Percentiles rank a stretch among this genome's conserved stretches.
phyloP scores from a whole-genome alignment of 768 basidiomycete genomes.

The Tylopilus sp. region DNA sequence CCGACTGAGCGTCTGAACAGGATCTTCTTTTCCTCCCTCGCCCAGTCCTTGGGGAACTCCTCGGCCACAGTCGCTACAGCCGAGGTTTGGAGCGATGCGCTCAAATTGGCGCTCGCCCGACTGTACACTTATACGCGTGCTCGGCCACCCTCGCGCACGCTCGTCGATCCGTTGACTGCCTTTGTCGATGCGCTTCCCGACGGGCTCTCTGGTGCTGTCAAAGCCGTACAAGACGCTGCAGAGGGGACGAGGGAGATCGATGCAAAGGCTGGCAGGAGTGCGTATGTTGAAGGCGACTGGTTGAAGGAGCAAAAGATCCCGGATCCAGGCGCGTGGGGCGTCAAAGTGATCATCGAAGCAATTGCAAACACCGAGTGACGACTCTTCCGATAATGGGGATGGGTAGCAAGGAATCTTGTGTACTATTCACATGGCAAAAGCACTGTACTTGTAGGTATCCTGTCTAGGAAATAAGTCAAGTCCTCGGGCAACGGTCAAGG shows the following conservation, averaged over 20 bases:
- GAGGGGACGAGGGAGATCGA: slow-evolving; percentile 70
- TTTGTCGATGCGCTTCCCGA: slow-evolving; percentile 47
- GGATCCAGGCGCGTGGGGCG: slow-evolving; percentile 93
- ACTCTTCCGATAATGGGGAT: background rate
- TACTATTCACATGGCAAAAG: background rate
- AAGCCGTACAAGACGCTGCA: slow-evolving; percentile 61
- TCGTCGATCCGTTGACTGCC: slow-evolving; percentile 86
- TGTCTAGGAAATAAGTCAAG: background rate
- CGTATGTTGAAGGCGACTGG: slow-evolving; percentile 73
- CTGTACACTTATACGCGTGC: slow-evolving; percentile 86
- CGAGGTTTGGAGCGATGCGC: slow-evolving; percentile 58
- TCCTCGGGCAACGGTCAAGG: too few species aligned
- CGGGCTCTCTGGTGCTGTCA: slow-evolving; percentile 51
- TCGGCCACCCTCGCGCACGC: slow-evolving; percentile 84
- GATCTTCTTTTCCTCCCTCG: slow-evolving; percentile 88
- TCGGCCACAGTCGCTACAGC: slow-evolving; percentile 32
- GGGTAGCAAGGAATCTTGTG: background rate
- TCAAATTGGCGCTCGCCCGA: slow-evolving; percentile 53
- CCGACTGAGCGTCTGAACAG: slow-evolving; percentile 35
- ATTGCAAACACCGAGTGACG: slow-evolving; percentile 25
- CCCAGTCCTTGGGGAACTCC: slow-evolving; percentile 59
- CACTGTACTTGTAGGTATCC: background rate
- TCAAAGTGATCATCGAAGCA: slow-evolving; percentile 68
- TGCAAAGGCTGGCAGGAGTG: slow-evolving; percentile 86
- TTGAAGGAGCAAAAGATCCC: slow-evolving; percentile 61